These are phyloP conservation scores for Naegleria lovaniensis DNA, from an alignment of 208 protist genomes.

Conservation along the genomic window DNA sequence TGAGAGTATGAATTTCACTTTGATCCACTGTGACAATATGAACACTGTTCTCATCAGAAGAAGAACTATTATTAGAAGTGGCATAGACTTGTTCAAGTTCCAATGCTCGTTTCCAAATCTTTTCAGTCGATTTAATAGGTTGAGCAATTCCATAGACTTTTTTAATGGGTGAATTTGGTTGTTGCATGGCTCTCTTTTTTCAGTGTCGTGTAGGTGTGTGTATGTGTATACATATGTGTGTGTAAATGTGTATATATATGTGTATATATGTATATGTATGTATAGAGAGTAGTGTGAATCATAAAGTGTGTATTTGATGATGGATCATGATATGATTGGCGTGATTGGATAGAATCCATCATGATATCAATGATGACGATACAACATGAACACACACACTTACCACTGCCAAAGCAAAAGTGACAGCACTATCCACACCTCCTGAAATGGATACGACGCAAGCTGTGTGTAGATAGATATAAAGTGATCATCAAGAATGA, in stretches of 20 bases:
- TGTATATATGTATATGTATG: too few species aligned
- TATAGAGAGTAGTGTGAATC: too few species aligned
- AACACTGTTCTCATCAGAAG: conserved; percentile 37
- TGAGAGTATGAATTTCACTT: conserved; percentile 65
- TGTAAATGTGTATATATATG: too few species aligned
- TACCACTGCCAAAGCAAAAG: conserved; percentile 67
- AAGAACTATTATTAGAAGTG: too few species aligned
- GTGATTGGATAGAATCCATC: too few species aligned
- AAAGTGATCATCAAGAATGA: too few species aligned
- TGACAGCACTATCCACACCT: conserved; percentile 85
- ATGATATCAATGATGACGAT: too few species aligned
- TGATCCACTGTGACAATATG: conserved; percentile 82
- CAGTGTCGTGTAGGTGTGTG: not conserved
- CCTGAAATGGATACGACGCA: conserved; percentile 80
- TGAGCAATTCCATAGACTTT: conserved; percentile 82
- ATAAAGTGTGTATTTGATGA: too few species aligned
- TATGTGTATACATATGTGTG: too few species aligned
- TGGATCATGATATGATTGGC: too few species aligned
- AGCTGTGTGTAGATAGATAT: not conserved
- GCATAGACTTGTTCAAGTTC: not conserved
- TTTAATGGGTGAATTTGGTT: conserved; percentile 61
- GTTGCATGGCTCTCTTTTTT: conserved; percentile 52
- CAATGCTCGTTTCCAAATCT: not conserved
- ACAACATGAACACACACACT: too few species aligned
- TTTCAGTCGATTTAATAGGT: conserved; percentile 70